A percentile compares a stretch with the other conserved stretches of the same genome.
phyloP scores from a whole-genome alignment of 768 basidiomycete species.

The Imleria badia region DNA sequence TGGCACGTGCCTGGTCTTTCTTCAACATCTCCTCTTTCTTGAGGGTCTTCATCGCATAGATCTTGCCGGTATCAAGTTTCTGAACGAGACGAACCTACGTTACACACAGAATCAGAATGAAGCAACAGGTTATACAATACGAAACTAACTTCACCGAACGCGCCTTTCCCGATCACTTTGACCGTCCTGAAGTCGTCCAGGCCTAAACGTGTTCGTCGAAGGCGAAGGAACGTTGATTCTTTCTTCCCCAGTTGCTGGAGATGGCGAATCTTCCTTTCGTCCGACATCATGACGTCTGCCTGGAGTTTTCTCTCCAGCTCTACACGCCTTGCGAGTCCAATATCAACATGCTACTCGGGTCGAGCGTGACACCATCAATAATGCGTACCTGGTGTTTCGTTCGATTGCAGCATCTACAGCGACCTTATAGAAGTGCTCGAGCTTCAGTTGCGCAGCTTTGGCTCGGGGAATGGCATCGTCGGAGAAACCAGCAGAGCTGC shows the following conservation, averaged over 20 bases:
- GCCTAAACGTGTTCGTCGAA: constrained; percentile 86
- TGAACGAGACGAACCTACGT: constrained; percentile 85
- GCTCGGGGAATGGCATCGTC: constrained; percentile 80
- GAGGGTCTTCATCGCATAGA: constrained; percentile 98
- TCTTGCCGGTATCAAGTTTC: constrained; percentile 95
- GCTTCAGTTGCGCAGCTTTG: constrained; percentile 89
- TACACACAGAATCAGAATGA: background rate
- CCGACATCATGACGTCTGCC: constrained; percentile 64
- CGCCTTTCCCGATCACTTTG: constrained; percentile 98
- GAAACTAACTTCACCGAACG: constrained; percentile 84
- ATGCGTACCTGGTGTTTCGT: constrained; percentile 77
- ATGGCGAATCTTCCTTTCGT: constrained; percentile 85
- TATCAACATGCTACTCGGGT: constrained; percentile 1
- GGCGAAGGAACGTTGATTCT: constrained; percentile 84
- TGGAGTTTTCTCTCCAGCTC: constrained; percentile 82
- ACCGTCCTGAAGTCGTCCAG: constrained; percentile 93
- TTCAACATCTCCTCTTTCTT: constrained; percentile 99
- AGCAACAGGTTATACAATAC: background rate
- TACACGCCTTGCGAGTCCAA: constrained; percentile 59
- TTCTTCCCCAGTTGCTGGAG: constrained; percentile 81
- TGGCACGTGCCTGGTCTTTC: constrained; percentile 82
- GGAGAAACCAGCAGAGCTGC: constrained; percentile 72
- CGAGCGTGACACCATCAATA: background rate
- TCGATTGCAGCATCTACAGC: constrained; percentile 95
- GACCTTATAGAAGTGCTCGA: constrained; percentile 96